These are phyloP conservation scores for Aspergillus bertholletiae DNA, from an alignment of 495 filamentous ascomycete species.

Conservation along the genomic window DNA sequence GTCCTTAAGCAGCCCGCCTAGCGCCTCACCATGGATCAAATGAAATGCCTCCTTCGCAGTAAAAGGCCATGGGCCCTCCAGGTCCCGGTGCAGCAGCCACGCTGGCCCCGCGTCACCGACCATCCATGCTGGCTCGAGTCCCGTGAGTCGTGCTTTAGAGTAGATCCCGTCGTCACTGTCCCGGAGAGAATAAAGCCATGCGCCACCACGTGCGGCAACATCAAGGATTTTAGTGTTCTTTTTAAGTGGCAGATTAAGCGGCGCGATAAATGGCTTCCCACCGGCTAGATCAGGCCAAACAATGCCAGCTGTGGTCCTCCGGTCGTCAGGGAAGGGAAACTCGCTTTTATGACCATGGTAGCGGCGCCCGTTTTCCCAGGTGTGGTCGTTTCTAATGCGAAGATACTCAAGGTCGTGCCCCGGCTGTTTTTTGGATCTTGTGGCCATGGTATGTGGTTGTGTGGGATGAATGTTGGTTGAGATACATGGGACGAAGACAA, in stretches of 20 bases:
- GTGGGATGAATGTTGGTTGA: too few species aligned
- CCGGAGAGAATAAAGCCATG: too few species aligned
- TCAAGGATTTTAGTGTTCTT: conserved; percentile 1
- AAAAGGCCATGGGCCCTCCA: conserved; percentile 6
- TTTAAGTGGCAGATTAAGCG: neutral
- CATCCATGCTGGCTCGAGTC: neutral
- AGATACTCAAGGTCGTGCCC: too few species aligned
- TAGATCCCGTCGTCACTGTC: too few species aligned
- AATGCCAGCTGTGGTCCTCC: neutral
- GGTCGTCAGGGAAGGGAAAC: conserved; percentile 6
- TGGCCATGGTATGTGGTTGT: too few species aligned
- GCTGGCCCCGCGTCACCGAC: neutral
- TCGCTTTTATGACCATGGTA: conserved; percentile 3
- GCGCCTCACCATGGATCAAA: conserved; percentile 1
- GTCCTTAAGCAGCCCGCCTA: conserved; percentile 6
- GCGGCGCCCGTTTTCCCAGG: conserved; percentile 9
- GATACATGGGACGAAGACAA: too few species aligned
- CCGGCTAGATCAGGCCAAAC: conserved; percentile 1
- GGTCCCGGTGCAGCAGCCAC: neutral
- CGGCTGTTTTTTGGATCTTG: too few species aligned
- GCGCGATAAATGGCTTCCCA: neutral
- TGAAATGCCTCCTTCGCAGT: conserved; percentile 6
- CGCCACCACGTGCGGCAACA: neutral
- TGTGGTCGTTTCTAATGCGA: conserved; percentile 10
- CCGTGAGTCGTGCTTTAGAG: neutral